Conservation (phyloP, 2,329 filamentous ascomycete genomes). For the Colletotrichum viniferum region DNA sequence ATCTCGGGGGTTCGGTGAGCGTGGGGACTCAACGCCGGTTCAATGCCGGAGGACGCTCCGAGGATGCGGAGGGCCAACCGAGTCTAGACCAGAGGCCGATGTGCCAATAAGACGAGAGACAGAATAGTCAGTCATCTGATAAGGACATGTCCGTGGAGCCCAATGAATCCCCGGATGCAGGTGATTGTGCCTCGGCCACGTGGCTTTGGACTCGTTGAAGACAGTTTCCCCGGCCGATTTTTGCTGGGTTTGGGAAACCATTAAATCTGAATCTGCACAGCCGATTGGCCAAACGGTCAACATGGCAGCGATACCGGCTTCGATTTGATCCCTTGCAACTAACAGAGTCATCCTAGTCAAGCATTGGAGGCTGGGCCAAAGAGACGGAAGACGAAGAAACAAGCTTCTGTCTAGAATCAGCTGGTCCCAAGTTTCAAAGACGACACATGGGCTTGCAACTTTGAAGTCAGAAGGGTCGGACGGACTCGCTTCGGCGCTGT, state of each 20-base stretch:
- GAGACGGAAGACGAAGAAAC: not conserved
- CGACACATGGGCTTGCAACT: not conserved
- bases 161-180: not conserved
- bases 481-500: not conserved
- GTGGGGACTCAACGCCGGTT: not conserved
- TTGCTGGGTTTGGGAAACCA: not conserved
- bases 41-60: not conserved
- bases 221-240: not conserved
- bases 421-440: not conserved
- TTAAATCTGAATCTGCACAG: not conserved
- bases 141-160: not conserved
- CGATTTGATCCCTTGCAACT: not conserved
- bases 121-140: not conserved
- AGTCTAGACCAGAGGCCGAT: not conserved
- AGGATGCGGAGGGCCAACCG: not conserved
- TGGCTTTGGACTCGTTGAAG: not conserved
- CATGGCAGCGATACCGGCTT: not conserved
- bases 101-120: not conserved
- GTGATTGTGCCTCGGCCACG: not conserved
- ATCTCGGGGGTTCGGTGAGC: not conserved
- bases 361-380: not conserved
- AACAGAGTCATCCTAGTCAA: not conserved
- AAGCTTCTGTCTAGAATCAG: conserved; percentile 8
- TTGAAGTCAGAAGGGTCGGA: not conserved
- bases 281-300: not conserved